A percentile compares a stretch with the other conserved stretches of the same genome.
These are phyloP conservation scores for Clonostachys chloroleuca DNA, from an alignment of 2,329 filamentous ascomycete genomes.

Conservation along the genomic window DNA sequence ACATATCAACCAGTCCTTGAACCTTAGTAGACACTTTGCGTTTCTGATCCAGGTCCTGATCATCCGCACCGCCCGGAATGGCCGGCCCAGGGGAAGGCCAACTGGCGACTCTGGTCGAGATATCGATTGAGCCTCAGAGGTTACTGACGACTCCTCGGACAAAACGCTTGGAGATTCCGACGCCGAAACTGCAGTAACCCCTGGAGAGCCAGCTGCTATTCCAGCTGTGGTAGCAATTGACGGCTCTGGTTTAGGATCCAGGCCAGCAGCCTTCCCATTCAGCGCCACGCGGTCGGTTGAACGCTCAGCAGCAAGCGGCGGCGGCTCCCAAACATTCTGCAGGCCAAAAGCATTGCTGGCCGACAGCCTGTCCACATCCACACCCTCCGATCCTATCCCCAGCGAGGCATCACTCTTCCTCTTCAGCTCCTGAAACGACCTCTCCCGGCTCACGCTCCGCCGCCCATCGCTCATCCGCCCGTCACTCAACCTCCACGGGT, in stretches of 20 bases:
- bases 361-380: background rate
- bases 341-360: background rate
- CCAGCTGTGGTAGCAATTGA: no score
- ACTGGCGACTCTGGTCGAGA: conserved; percentile 1
- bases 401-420: conserved; percentile 4
- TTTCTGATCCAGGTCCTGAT: conserved; percentile 4
- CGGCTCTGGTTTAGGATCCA: no score
- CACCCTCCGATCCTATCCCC: background rate
- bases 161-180: no score
- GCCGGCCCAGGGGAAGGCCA: background rate
- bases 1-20: conserved; percentile 44
- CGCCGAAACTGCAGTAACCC: no score
- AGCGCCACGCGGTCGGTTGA: no score
- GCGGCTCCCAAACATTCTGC: background rate
- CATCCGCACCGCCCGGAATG: background rate
- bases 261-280: no score
- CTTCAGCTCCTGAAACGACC: conserved; percentile 3
- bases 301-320: no score
- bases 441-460: conserved; percentile 2
- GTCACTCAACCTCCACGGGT: conserved; percentile 19
- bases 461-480: conserved; percentile 3
- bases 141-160: no score
- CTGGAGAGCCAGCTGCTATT: no score
- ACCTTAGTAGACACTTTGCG: conserved; percentile 35
- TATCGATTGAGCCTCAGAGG: no score